Evolutionary conservation across 768 basidiomycete species (phyloP), one percentile per base, ranked within the genome.

Genomic region (Tricholoma matsutake): DNA sequence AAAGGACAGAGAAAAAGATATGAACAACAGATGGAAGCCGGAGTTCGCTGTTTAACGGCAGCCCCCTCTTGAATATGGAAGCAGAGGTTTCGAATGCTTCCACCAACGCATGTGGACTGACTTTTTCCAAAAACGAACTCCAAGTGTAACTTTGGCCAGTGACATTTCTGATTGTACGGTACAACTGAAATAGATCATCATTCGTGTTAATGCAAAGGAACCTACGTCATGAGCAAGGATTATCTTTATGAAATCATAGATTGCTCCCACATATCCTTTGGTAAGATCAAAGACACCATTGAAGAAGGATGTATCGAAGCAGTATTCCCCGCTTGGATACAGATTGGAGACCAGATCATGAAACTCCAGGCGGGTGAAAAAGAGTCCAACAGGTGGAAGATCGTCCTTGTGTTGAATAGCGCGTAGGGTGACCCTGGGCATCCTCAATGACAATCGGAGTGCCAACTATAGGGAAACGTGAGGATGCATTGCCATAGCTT

Each of bases 261-360:
- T 47, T 47, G 45, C 45, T 47, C 22, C 22, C 20, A 49, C 47
- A 49, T 49, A 25, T 11, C 47, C 47, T 2, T 49, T 25, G 11
- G 22, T 49, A 6, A 49, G 7, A 49, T 49, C 47, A 49, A 49
- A 49, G 11, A 25, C 22, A 2, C 3, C 47, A 25, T 49, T 25
- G 11, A 49, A 49, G 47, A 49, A 49, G 28, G 47, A 22, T 0
- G 2, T 49, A 10, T 25, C 47, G 47, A 49, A 49, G 10, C 4
- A 49, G 47, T 49, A 49, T 49, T 49, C n/a, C n/a, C n/a, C n/a
- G n/a, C n/a, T n/a, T n/a, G 41, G 41, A n/a, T 43, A 43, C 41
- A 43, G 16, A n/a, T 6, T 20, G n/a, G 41, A 39, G 37, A 39
- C 37, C 14, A 39, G 37, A 39, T 39, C 14, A 14, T 39, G 11